These are phyloP conservation scores for Monosporascus cannonballus DNA, from an alignment of 2,329 filamentous ascomycete species.

Conservation along the genomic window DNA sequence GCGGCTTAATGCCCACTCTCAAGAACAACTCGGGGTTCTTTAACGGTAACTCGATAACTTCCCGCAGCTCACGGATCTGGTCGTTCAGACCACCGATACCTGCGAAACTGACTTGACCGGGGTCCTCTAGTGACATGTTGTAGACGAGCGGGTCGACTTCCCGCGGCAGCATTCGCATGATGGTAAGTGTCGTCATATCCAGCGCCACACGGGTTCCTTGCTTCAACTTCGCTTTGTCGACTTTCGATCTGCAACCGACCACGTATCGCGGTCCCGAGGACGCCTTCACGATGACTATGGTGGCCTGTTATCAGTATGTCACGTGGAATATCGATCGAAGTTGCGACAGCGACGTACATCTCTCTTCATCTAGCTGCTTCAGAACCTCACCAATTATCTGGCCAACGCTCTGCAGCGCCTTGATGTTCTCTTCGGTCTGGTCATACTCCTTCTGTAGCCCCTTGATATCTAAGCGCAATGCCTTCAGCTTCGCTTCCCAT, in stretches of 20 bases:
- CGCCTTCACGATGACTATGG: constrained; percentile 90
- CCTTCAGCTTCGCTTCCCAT: constrained; percentile 97
- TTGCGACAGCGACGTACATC: constrained; percentile 59
- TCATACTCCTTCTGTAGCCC: constrained; percentile 92
- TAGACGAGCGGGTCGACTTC: constrained; percentile 98
- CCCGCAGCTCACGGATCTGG: constrained; percentile 92
- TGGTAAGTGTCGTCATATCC: constrained; percentile 98
- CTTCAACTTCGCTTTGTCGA: constrained; percentile 95
- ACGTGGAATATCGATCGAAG: background rate
- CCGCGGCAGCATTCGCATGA: constrained; percentile 98
- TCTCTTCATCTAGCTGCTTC: constrained; percentile 97
- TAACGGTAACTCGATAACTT: constrained; percentile 94
- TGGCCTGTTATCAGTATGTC: background rate
- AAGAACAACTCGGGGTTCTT: constrained; percentile 99
- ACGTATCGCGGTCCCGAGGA: constrained; percentile 97
- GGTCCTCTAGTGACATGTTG: constrained; percentile 99
- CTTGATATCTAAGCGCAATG: constrained; percentile 91
- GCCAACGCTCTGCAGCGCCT: constrained; percentile 95
- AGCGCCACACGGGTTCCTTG: constrained; percentile 96
- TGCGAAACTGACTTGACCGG: constrained; percentile 93
- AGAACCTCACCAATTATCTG: constrained; percentile 99
- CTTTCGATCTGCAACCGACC: constrained; percentile 95
- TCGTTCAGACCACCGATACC: constrained; percentile 97
- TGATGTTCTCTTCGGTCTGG: constrained; percentile 98
- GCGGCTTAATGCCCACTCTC: constrained; percentile 96